These are phyloP conservation scores for Neurospora pannonica DNA, from an alignment of 495 filamentous ascomycete genomes.

Conservation along the genomic window DNA sequence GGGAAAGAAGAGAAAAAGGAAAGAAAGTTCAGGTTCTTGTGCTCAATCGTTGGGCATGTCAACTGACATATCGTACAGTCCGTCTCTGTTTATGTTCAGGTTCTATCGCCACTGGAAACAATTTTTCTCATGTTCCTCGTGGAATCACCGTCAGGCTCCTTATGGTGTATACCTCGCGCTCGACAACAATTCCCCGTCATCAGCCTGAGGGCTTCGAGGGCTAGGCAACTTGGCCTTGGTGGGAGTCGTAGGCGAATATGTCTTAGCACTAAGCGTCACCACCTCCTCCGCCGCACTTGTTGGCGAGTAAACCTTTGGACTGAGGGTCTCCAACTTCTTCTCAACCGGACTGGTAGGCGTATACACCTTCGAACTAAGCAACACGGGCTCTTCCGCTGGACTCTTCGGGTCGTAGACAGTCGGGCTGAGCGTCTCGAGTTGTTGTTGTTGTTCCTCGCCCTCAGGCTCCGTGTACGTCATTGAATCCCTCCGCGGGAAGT, in stretches of 20 bases:
- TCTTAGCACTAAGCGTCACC: slow-evolving; percentile 29
- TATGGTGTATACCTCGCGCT: background rate
- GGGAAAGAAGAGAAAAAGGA: background rate
- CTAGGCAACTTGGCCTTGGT: slow-evolving; percentile 34
- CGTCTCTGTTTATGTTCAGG: background rate
- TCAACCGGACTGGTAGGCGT: background rate
- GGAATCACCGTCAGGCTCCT: background rate
- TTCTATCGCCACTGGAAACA: background rate
- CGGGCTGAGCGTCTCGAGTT: slow-evolving; percentile 25
- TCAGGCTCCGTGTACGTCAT: background rate
- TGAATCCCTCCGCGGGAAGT: background rate
- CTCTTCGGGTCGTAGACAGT: slow-evolving; percentile 32
- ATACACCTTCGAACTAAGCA: background rate
- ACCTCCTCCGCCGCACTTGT: background rate
- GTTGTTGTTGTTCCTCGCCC: slow-evolving; percentile 2
- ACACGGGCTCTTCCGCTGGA: slow-evolving; percentile 4
- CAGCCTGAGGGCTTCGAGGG: slow-evolving; percentile 7
- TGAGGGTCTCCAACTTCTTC: background rate
- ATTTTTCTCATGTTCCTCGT: background rate
- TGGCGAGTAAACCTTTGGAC: background rate
- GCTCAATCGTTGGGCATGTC: background rate
- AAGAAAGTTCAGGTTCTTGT: background rate
- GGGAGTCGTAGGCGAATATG: slow-evolving; percentile 33
- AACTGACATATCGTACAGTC: background rate
- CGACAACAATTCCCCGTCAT: background rate